These are phyloP conservation scores for Golubevia pallescens DNA, from an alignment of 1,284 basidiomycete genomes.

Conservation along the genomic window DNA sequence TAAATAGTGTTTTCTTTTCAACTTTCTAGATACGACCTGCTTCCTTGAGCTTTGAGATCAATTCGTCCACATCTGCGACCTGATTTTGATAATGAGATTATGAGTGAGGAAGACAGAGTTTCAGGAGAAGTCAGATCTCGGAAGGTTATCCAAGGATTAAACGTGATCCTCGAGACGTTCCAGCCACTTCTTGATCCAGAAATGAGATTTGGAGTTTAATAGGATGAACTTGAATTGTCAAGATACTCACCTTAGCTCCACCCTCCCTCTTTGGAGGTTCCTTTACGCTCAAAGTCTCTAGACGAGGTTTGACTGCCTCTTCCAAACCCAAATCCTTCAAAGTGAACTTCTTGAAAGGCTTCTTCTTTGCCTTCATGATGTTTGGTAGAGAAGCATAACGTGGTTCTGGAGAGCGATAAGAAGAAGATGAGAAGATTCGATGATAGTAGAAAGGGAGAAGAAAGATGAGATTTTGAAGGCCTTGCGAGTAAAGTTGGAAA, in stretches of 20 bases:
- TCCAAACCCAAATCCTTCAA: conserved; percentile 79
- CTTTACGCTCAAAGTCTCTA: conserved; percentile 87
- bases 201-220: too few species aligned
- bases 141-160: too few species aligned
- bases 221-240: too few species aligned
- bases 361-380: conserved; percentile 85
- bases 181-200: too few species aligned
- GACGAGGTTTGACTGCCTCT: conserved; percentile 74
- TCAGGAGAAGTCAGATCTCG: too few species aligned
- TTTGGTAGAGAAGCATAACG: conserved; percentile 64
- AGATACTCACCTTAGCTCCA: conserved; percentile 93
- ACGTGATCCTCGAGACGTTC: too few species aligned
- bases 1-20: conserved; percentile 1
- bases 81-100: too few species aligned
- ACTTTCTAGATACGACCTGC: conserved; percentile 54
- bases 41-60: conserved; percentile 62
- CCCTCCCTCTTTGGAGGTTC: conserved; percentile 91
- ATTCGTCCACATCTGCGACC: conserved; percentile 60
- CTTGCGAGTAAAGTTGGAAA: neutral
- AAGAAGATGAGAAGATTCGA: neutral
- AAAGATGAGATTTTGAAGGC: neutral
- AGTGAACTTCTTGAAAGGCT: conserved; percentile 85
- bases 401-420: conserved; percentile 30
- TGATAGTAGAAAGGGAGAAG: neutral
- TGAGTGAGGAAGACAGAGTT: too few species aligned